phyloP scores from a whole-genome alignment of 2,329 filamentous ascomycete genomes.

The Graphilbum ipis-grandicollis region DNA sequence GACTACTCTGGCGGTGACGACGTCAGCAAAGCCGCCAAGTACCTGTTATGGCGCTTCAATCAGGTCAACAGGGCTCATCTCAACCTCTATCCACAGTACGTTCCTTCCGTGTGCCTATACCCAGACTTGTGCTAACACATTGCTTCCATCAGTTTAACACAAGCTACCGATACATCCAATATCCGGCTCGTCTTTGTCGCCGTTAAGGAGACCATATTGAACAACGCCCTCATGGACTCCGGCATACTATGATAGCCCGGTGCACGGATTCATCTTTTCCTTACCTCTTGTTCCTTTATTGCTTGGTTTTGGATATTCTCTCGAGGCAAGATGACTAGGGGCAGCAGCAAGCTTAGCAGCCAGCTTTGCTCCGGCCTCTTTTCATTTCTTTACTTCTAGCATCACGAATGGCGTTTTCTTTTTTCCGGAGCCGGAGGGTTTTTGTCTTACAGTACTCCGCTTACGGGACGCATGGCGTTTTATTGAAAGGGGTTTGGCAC shows the following conservation, averaged over 20 bases:
- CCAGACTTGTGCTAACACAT: background rate
- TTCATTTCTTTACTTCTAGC: background rate
- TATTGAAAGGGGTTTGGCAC: background rate
- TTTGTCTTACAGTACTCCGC: background rate
- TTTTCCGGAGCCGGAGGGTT: background rate
- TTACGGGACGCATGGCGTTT: conserved; percentile 1
- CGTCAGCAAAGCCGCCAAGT: conserved; percentile 95
- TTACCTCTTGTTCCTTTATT: too few relatives aligned
- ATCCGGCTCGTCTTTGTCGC: conserved; percentile 95
- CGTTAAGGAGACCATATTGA: conserved; percentile 95
- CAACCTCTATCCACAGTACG: conserved; percentile 94
- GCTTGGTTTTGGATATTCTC: too few relatives aligned
- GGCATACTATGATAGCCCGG: conserved; percentile 57
- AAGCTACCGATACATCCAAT: conserved; percentile 97
- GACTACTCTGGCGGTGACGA: conserved; percentile 97
- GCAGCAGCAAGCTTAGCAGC: background rate
- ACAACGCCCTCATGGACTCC: conserved; percentile 95
- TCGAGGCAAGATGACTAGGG: background rate
- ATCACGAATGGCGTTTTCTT: conserved; percentile 3
- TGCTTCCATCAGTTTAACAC: conserved; percentile 54
- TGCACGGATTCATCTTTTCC: too few relatives aligned
- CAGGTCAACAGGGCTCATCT: conserved; percentile 94
- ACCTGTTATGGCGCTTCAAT: conserved; percentile 94
- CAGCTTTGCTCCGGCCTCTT: too few relatives aligned
- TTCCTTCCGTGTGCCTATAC: conserved; percentile 9